These are phyloP conservation scores for Puccinia coronata DNA, from an alignment of 1,284 basidiomycete species.

Conservation along the genomic window DNA sequence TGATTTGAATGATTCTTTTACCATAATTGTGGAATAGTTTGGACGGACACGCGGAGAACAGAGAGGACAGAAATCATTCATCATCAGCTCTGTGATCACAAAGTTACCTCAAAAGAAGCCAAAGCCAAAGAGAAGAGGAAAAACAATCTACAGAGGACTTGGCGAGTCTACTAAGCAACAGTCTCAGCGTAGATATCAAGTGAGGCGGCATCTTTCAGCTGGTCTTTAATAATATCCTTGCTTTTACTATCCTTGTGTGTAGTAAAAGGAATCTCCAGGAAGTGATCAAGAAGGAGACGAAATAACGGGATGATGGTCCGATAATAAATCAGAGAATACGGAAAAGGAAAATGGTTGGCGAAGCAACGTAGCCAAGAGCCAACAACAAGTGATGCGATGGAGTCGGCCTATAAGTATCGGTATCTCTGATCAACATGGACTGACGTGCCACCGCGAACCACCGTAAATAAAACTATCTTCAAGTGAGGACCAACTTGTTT, in stretches of 20 bases:
- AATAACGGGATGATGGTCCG: no score
- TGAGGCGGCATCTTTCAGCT: not conserved
- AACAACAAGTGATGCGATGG: not conserved
- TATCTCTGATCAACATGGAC: not conserved
- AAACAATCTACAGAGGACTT: conserved; percentile 16
- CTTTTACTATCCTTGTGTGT: not conserved
- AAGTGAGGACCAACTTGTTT: no score
- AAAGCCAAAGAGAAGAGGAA: not conserved
- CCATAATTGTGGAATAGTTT: no score
- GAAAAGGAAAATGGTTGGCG: not conserved
- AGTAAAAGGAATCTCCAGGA: not conserved
- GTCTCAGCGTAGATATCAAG: not conserved
- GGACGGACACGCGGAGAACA: not conserved
- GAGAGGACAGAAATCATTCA: not conserved
- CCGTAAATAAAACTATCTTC: not conserved
- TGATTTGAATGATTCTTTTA: conserved; percentile 1
- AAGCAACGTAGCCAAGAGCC: no score
- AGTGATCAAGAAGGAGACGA: not conserved
- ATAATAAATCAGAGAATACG: not conserved
- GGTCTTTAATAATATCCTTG: no score
- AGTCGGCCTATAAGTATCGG: not conserved
- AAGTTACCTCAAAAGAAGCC: no score
- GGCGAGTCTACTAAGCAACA: not conserved
- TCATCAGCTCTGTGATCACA: no score
- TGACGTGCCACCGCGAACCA: not conserved